Base-by-base conservation (phyloP, 495 filamentous ascomycete genomes). In the Cladorrhinum samala region DNA sequence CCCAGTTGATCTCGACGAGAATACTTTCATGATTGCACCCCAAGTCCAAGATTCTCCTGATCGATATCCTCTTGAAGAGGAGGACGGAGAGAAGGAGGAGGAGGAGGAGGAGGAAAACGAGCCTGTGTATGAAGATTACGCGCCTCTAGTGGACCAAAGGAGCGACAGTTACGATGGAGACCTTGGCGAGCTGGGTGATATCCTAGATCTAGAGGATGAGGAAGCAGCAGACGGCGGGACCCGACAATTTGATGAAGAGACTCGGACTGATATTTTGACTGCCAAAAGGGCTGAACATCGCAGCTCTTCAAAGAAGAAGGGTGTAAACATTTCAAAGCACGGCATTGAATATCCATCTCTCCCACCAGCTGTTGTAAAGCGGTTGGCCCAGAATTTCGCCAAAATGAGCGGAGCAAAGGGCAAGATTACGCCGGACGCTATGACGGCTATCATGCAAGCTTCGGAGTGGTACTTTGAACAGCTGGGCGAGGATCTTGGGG, bases 391-490 rank as follows among this genome's bases (percentile, higher is more conserved):
- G 16, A 84, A 75, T 1, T 88, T 89, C 53, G 76, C 81, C 21
- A 83, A 82, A 47, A 75, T 78, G 9, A 74, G 77, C 50, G 80
- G 82, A 38, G 76, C 74, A 2, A 88, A 83, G 55, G 67, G 79
- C 0, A 86, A 81, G 57, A 81, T 96, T 47, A 81, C 74, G 53
- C 82, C 85, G 36, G 86, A 90, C 24, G 83, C 85, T 1, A 71
- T 95, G 48, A 77, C 79, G 16, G 83, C 82, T 20, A 83, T 96
- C 36, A 81, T 84, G 63, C 83, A 87, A 60, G 88, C 89, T 14
- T 86, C 85, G 16, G 87, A 91, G 30, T 90, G 86, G 83, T 96
- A 89, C 68, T 94, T 95, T 62, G 86, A 92, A 60, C 91, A 95
- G 66, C 73, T 84, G 13, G 79, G 86, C 51, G 87, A 88, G 20